Conservation (phyloP, 2,329 filamentous ascomycete genomes). For the Cytospora piceae region DNA sequence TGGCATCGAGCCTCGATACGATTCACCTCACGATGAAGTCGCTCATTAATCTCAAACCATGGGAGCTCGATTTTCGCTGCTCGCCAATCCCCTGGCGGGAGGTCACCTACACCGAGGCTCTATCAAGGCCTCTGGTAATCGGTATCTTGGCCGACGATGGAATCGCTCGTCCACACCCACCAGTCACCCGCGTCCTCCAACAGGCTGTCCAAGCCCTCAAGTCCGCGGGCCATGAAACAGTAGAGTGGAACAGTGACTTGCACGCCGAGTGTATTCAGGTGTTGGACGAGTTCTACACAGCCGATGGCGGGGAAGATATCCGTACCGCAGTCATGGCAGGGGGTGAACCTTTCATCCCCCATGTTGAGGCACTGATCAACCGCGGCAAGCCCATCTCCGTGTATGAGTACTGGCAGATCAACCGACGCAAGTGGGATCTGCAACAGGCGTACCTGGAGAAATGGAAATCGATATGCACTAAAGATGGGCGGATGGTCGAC, state of each 20-base stretch:
- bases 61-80: constrained; percentile 58
- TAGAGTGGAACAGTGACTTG: constrained; percentile 55
- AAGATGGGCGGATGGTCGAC: constrained; percentile 54
- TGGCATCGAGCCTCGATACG: constrained; percentile 56
- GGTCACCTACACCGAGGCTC: constrained; percentile 44
- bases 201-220: constrained; percentile 44
- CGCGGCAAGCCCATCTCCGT: constrained; percentile 59
- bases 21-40: constrained; percentile 53
- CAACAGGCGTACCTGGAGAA: constrained; percentile 62
- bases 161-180: constrained; percentile 58
- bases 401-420: constrained; percentile 70
- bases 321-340: constrained; percentile 54
- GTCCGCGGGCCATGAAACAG: constrained; percentile 55
- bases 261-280: constrained; percentile 51
- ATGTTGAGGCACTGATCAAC: constrained; percentile 61
- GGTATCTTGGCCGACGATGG: constrained; percentile 56
- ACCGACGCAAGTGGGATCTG: constrained; percentile 56
- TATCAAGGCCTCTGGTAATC: constrained; percentile 51
- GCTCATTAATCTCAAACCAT: constrained; percentile 52
- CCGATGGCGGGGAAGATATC: constrained; percentile 67
- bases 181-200: constrained; percentile 51
- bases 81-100: constrained; percentile 58
- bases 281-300: constrained; percentile 64
- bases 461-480: constrained; percentile 54
- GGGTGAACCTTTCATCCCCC: constrained; percentile 63